Evolutionary conservation across 2,329 filamentous ascomycete genomes (phyloP).

Genomic region (Aspergillus pseudoterreus): DNA sequence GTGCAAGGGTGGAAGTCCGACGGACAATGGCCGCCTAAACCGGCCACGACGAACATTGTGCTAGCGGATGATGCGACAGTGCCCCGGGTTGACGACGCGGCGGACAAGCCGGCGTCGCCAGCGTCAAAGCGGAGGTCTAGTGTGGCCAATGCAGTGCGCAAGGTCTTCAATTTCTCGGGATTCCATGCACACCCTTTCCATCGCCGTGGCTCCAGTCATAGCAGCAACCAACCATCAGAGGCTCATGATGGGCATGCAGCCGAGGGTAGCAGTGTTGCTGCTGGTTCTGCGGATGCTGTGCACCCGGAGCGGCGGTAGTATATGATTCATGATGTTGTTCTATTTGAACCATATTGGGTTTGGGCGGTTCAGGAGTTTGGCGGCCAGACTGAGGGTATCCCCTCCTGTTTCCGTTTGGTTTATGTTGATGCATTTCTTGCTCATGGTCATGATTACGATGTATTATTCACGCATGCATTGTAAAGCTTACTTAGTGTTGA

Average conservation of each 20-base stretch:
- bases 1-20: conserved; percentile 90
- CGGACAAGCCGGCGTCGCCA: conserved; percentile 16
- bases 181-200: conserved; percentile 36
- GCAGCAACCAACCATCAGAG: background rate
- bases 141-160: conserved; percentile 39
- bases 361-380: too few relatives aligned
- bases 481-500: too few relatives aligned
- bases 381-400: too few relatives aligned
- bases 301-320: background rate
- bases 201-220: conserved; percentile 24
- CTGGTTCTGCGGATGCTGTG: background rate
- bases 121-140: conserved; percentile 28
- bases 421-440: too few relatives aligned
- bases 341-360: too few relatives aligned
- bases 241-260: background rate
- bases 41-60: conserved; percentile 27
- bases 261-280: background rate
- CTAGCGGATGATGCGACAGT: conserved; percentile 27
- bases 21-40: conserved; percentile 82
- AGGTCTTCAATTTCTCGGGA: conserved; percentile 36
- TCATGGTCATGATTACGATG: too few relatives aligned
- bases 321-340: background rate
- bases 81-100: conserved; percentile 13
- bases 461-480: too few relatives aligned
- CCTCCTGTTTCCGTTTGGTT: too few relatives aligned